These are phyloP conservation scores for Fusarium beomiforme DNA, from an alignment of 2,329 filamentous ascomycete species.

Conservation along the genomic window DNA sequence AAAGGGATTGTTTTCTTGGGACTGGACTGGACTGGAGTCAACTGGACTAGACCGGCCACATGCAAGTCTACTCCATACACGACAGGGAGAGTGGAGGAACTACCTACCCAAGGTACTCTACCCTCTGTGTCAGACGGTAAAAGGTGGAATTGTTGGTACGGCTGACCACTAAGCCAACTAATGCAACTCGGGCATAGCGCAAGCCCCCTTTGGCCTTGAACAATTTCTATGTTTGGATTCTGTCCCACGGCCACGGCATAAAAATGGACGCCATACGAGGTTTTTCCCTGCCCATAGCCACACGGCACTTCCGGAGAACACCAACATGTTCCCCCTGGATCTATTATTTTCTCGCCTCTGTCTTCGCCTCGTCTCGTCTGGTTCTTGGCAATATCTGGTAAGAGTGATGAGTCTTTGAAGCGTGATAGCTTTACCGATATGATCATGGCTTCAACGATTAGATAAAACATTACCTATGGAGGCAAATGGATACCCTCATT, in stretches of 20 bases:
- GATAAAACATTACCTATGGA: background rate
- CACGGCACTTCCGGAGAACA: slow-evolving; percentile 33
- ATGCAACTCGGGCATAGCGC: slow-evolving; percentile 29
- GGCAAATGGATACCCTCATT: background rate
- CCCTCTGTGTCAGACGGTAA: background rate
- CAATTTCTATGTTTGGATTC: slow-evolving; percentile 42
- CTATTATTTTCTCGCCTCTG: background rate
- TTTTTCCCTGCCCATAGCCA: slow-evolving; percentile 41
- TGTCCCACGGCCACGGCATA: slow-evolving; percentile 39
- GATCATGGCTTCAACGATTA: background rate
- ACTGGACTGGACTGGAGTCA: background rate
- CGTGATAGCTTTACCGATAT: background rate
- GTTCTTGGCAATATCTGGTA: slow-evolving; percentile 1
- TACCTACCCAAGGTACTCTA: background rate
- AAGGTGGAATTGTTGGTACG: slow-evolving; percentile 28
- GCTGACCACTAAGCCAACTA: slow-evolving; percentile 4
- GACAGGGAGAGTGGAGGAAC: slow-evolving; percentile 9
- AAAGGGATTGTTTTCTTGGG: slow-evolving; percentile 47
- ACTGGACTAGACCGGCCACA: slow-evolving; percentile 24
- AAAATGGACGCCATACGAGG: slow-evolving; percentile 38
- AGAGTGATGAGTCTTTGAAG: background rate
- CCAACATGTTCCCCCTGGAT: slow-evolving; percentile 15
- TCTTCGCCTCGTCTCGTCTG: slow-evolving; percentile 3
- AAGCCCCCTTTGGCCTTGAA: slow-evolving; percentile 20
- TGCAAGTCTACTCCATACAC: slow-evolving; percentile 29